A percentile compares a stretch with the other conserved stretches of the same genome.
Conservation (phyloP, 495 filamentous ascomycete species). For the Talaromyces trachyspermus region DNA sequence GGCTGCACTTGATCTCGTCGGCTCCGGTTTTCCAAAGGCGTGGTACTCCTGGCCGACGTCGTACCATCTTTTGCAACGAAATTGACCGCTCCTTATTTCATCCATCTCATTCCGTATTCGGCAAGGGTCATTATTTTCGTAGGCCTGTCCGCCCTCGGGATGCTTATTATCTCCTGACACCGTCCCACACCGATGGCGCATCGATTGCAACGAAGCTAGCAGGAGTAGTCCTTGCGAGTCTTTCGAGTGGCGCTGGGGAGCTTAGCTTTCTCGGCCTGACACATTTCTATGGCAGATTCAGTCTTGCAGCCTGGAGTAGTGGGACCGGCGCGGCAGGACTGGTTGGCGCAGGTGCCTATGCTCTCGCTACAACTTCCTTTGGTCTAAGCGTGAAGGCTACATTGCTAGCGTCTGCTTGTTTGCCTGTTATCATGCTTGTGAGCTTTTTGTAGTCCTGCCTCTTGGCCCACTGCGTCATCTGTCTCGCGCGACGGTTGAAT, state of each 20-base stretch:
- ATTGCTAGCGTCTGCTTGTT: conserved; percentile 64
- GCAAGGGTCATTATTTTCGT: conserved; percentile 67
- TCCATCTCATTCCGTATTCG: conserved; percentile 76
- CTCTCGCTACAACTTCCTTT: conserved; percentile 70
- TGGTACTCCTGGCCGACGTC: conserved; percentile 90
- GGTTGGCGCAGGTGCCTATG: conserved; percentile 80
- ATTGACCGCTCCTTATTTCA: conserved; percentile 84
- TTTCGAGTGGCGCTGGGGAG: conserved; percentile 80
- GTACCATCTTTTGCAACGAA: conserved; percentile 84
- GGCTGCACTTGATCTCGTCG: conserved; percentile 92
- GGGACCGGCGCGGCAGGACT: conserved; percentile 89
- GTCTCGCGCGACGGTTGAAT: conserved; percentile 13
- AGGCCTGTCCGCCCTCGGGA: conserved; percentile 63
- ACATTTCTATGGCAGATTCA: conserved; percentile 88
- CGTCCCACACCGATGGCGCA: conserved; percentile 47
- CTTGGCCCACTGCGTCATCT: conserved; percentile 42
- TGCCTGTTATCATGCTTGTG: conserved; percentile 76
- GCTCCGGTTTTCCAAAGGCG: conserved; percentile 70
- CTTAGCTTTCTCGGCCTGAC: conserved; percentile 84
- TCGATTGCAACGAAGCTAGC: conserved; percentile 67
- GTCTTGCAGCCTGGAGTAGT: conserved; percentile 85
- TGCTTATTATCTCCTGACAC: conserved; percentile 84
- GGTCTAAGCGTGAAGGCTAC: conserved; percentile 62
- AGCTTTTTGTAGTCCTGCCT: conserved; percentile 80
- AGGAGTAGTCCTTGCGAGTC: conserved; percentile 77